phyloP scores from a whole-genome alignment of 2,329 filamentous ascomycete species.

The Hymenoscyphus albidus region DNA sequence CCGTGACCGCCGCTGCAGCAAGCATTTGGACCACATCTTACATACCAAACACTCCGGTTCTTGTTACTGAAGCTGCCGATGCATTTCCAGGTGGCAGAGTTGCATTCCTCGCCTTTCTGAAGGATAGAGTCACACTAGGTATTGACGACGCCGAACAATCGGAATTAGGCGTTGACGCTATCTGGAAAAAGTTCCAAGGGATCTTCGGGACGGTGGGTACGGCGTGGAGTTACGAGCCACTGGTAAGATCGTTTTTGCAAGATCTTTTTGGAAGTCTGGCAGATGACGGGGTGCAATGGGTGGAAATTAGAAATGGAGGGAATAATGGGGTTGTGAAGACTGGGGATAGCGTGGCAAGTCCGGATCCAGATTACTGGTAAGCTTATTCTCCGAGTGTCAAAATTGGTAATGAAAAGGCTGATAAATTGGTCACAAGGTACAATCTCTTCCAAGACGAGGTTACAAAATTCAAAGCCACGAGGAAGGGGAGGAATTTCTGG shows the following conservation, averaged over 20 bases:
- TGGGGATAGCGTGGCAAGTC: not conserved
- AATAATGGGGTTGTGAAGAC: not conserved
- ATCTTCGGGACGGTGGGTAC: not conserved
- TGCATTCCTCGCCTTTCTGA: not conserved
- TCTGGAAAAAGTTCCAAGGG: not conserved
- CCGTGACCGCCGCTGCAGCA: not conserved
- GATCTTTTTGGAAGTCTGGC: not conserved
- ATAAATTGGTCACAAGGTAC: not conserved
- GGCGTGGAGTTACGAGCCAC: not conserved
- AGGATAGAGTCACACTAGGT: not conserved
- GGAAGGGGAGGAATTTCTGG: not conserved
- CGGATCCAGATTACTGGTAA: not conserved
- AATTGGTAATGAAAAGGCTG: not conserved
- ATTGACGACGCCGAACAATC: not conserved
- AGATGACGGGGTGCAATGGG: not conserved
- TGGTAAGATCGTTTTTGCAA: not conserved
- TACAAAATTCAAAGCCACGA: conserved; percentile 1
- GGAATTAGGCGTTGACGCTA: not conserved
- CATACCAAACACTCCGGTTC: not conserved
- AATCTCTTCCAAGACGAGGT: conserved; percentile 1
- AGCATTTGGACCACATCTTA: not conserved
- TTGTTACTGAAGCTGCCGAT: not conserved
- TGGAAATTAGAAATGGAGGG: not conserved
- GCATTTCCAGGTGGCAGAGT: not conserved
- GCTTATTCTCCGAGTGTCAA: not conserved